Percentiles rank a stretch among this genome's conserved stretches.
These are phyloP conservation scores for Citrus sinensis DNA, from an alignment of 345 rosid species.

Conservation along the genomic window DVS_A1.0 CM039161.1:22798501-22799000, in stretches of 20 bases:
- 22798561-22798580: slow-evolving; percentile 98
- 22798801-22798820: slow-evolving; percentile 89
- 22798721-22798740: slow-evolving; percentile 83
- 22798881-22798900: slow-evolving; percentile 97
- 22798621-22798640: slow-evolving; percentile 78
- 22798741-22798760: slow-evolving; percentile 93
- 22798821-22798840: slow-evolving; percentile 85
- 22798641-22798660: background rate
- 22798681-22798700: slow-evolving; percentile 1
- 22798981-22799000: slow-evolving; percentile 9
- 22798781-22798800: slow-evolving; percentile 94
- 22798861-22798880: slow-evolving; percentile 99
- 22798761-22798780: slow-evolving; percentile 96
- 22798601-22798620: slow-evolving; percentile 81
- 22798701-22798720: slow-evolving; percentile 11
- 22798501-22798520: slow-evolving; percentile 81
- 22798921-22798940: slow-evolving; percentile 84
- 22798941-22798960: slow-evolving; percentile 94
- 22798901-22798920: slow-evolving; percentile 81
- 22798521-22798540: slow-evolving; percentile 88
- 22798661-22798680: background rate
- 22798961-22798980: background rate
- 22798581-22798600: slow-evolving; percentile 97
- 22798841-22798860: slow-evolving; percentile 93
- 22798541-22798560: slow-evolving; percentile 99